These are phyloP conservation scores for Sergeia podlipaevii DNA, from an alignment of 208 protist genomes.

Conservation along the genomic window DNA sequence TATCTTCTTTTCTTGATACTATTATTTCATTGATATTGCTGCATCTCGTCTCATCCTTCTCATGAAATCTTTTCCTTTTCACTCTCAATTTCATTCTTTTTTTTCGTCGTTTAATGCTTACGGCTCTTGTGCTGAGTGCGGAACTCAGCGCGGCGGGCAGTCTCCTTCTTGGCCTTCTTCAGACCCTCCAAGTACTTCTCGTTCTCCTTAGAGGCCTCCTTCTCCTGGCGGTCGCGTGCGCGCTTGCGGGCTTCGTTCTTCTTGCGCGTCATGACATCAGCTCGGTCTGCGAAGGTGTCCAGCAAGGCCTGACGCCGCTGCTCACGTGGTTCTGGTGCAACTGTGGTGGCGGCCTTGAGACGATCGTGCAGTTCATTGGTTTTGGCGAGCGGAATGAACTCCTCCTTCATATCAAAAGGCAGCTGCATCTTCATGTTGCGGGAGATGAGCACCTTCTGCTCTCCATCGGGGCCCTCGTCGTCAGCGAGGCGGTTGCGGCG, in stretches of 20 bases:
- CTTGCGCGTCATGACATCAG: slow-evolving; percentile 71
- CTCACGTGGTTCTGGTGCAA: slow-evolving; percentile 75
- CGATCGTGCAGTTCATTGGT: slow-evolving; percentile 68
- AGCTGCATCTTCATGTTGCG: slow-evolving; percentile 80
- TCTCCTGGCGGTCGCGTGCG: slow-evolving; percentile 42
- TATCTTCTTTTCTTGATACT: no score
- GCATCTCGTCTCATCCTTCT: not conserved
- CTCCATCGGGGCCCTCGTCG: slow-evolving; percentile 39
- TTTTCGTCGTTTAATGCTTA: slow-evolving; percentile 24
- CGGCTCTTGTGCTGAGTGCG: slow-evolving; percentile 85
- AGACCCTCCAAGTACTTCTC: slow-evolving; percentile 73
- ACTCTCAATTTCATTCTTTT: slow-evolving; percentile 2
- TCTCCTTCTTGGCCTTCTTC: slow-evolving; percentile 93
- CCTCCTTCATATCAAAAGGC: slow-evolving; percentile 90
- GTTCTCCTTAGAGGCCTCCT: slow-evolving; percentile 57
- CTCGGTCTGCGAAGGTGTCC: slow-evolving; percentile 61
- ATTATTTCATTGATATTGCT: not conserved
- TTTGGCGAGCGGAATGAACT: slow-evolving; percentile 75
- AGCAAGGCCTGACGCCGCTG: slow-evolving; percentile 78
- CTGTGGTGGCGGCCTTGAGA: slow-evolving; percentile 58
- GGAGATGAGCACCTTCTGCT: slow-evolving; percentile 61
- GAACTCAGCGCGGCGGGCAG: slow-evolving; percentile 82
- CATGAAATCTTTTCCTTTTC: slow-evolving; percentile 1
- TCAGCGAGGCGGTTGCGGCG: slow-evolving; percentile 59
- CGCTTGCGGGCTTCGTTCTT: slow-evolving; percentile 77